Conservation (phyloP, 2,329 filamentous ascomycete genomes). For the Aureobasidium sp. region DNA sequence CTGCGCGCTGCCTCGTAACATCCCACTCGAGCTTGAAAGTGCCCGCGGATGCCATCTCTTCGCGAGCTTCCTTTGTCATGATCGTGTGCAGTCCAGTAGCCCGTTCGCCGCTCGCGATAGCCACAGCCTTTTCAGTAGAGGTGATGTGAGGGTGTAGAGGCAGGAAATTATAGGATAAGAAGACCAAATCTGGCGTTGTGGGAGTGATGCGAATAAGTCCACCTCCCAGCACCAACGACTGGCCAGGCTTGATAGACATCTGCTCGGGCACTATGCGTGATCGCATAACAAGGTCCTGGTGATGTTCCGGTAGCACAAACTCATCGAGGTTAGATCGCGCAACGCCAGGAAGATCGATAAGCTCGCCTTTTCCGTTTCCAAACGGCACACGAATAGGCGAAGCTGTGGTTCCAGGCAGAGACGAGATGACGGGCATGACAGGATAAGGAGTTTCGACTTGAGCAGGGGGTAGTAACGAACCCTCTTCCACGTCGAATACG, state of each 20-base stretch:
- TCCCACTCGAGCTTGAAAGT: constrained; percentile 68
- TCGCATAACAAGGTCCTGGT: constrained; percentile 67
- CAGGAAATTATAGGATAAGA: constrained; percentile 82
- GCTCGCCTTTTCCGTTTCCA: constrained; percentile 74
- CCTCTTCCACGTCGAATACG: constrained; percentile 19
- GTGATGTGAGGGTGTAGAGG: constrained; percentile 70
- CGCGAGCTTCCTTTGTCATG: constrained; percentile 41
- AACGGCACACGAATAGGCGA: constrained; percentile 91
- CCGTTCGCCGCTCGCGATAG: constrained; percentile 57
- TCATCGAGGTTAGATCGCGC: constrained; percentile 63
- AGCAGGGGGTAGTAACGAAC: constrained; percentile 61
- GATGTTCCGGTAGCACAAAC: constrained; percentile 59
- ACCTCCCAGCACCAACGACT: constrained; percentile 65
- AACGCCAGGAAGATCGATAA: constrained; percentile 87
- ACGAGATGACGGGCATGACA: constrained; percentile 75
- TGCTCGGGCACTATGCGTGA: constrained; percentile 66
- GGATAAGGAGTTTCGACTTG: constrained; percentile 68
- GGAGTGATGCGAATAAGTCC: constrained; percentile 86
- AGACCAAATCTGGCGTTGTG: constrained; percentile 50
- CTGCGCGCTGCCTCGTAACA: constrained; percentile 70
- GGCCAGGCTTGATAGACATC: constrained; percentile 60
- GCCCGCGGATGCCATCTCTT: constrained; percentile 52
- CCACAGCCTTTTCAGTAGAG: constrained; percentile 67
- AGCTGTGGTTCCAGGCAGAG: constrained; percentile 85
- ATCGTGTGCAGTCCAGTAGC: constrained; percentile 49